Percentiles rank a stretch among this genome's conserved stretches.
Conservation (phyloP, 805 yeast genomes). For the Wickerhamiella kurtzmanii region DNA sequence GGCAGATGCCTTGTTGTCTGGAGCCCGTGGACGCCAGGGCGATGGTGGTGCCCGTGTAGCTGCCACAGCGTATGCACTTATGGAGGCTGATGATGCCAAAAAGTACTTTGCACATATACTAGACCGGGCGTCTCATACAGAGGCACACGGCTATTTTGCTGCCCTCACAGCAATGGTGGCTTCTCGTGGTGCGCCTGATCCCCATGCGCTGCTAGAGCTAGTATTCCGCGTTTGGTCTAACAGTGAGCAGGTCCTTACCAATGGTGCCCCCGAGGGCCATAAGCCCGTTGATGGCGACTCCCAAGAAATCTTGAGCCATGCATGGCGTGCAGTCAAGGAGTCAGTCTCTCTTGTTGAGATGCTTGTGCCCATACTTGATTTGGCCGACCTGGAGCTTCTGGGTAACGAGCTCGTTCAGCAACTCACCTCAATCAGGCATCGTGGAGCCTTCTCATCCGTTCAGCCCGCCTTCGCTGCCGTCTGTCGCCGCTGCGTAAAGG, state of each 20-base stretch:
- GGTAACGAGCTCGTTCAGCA: constrained; percentile 53
- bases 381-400: constrained; percentile 29
- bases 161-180: constrained; percentile 29
- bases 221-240: constrained; percentile 31
- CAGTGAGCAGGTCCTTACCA: constrained; percentile 38
- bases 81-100: constrained; percentile 6
- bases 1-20: constrained; percentile 21
- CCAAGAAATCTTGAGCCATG: neutral
- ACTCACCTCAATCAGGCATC: constrained; percentile 61
- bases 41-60: constrained; percentile 69
- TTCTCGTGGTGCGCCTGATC: neutral
- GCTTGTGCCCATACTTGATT: constrained; percentile 12
- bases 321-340: constrained; percentile 73
- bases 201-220: neutral
- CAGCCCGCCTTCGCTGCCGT: constrained; percentile 64
- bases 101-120: constrained; percentile 27
- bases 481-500: constrained; percentile 39
- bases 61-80: constrained; percentile 34
- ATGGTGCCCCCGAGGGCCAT: constrained; percentile 61
- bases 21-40: constrained; percentile 43
- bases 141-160: constrained; percentile 42
- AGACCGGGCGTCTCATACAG: constrained; percentile 3
- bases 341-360: constrained; percentile 39
- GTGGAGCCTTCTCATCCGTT: constrained; percentile 85
- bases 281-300: constrained; percentile 5